A percentile compares a stretch with the other conserved stretches of the same genome.
Conservation (phyloP, 768 basidiomycete species). For the Lentinula edodes region DNA sequence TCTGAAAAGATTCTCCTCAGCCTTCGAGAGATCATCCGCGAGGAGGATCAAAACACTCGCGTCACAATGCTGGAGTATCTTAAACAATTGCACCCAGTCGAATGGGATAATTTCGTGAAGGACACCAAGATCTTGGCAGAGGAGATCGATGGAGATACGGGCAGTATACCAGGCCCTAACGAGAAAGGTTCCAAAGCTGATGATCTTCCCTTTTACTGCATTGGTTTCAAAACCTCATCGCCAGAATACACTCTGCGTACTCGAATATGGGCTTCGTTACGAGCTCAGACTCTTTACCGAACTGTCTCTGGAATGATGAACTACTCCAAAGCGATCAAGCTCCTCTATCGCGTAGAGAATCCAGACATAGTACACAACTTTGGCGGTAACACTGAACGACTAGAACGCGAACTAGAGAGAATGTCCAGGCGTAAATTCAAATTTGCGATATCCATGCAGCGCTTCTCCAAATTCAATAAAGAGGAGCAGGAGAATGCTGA, state of each 20-base stretch:
- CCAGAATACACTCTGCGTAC: slow-evolving; percentile 98
- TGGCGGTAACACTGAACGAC: slow-evolving; percentile 92
- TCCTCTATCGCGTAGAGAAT: slow-evolving; percentile 97
- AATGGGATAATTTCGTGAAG: slow-evolving; percentile 99
- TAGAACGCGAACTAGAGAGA: slow-evolving; percentile 93
- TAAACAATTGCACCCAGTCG: slow-evolving; percentile 96
- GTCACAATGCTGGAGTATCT: slow-evolving; percentile 97
- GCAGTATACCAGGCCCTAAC: slow-evolving; percentile 41
- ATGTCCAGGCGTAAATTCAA: slow-evolving; percentile 99
- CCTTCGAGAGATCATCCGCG: slow-evolving; percentile 95
- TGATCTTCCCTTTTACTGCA: slow-evolving; percentile 98
- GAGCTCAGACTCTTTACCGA: slow-evolving; percentile 96
- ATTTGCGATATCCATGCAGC: slow-evolving; percentile 97
- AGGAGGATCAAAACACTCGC: slow-evolving; percentile 94
- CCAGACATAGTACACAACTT: slow-evolving; percentile 95
- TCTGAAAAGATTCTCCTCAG: slow-evolving; percentile 98
- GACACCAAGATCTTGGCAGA: slow-evolving; percentile 99
- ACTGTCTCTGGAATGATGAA: slow-evolving; percentile 99
- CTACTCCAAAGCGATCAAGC: slow-evolving; percentile 99
- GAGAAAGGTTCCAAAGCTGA: slow-evolving; percentile 79
- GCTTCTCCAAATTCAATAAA: slow-evolving; percentile 98
- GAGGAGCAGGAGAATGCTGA: slow-evolving; percentile 99
- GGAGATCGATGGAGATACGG: slow-evolving; percentile 64
- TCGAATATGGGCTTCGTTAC: slow-evolving; percentile 97
- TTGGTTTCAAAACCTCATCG: slow-evolving; percentile 98